Base-by-base conservation (phyloP, 23 red algal species). In the Gracilaria caudata region DNA sequence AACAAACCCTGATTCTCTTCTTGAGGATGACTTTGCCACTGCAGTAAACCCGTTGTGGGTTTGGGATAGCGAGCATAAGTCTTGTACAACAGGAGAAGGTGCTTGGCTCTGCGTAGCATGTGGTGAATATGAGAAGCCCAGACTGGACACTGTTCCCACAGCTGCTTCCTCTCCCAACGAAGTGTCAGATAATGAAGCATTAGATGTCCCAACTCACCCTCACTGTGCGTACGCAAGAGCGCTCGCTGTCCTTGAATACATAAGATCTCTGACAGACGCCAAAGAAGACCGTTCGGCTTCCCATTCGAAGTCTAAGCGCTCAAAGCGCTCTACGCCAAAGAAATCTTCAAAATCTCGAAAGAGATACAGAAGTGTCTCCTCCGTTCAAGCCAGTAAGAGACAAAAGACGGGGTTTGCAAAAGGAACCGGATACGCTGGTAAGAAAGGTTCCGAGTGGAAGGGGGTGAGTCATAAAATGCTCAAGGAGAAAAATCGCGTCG, bases 391-490 rank as follows among this genome's bases (percentile, higher is more conserved):
- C 10, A 38, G 24, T 25, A 92, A 92, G 78, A 75, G 78, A 36
- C 68, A 51, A 55, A 92, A 75, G 68, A 66, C 64, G 41, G 79
- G 90, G 32, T 93, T 93, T 78, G 90, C 81, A 9, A 93, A 93
- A 66, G 90, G 90, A 23, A 93, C 90, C 51, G 90, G 90, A 14
- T 93, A 93, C 56, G 90, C 79, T 3, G 90, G 90, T 16, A 36
- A 32, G 21, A 45, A 13, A 38, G 90, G 90, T 28, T 25, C 63
- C 0, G 90, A 93, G 49, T 93, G 90, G 90, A 84, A 83, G 29
- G 90, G 79, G 9, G 46, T 41, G n/a, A 85, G 90, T 53, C 17
- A 63, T 14, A 93, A 83, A 7, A 51, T 93, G 34, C 54, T 77
- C n/a, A 21, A 76, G 17, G 34, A 85, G 54, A 65, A 63, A 14